Evolutionary conservation across 495 filamentous ascomycete species (phyloP), one percentile per base, ranked within the genome.

Genomic region (Talaromyces ruber): DNA sequence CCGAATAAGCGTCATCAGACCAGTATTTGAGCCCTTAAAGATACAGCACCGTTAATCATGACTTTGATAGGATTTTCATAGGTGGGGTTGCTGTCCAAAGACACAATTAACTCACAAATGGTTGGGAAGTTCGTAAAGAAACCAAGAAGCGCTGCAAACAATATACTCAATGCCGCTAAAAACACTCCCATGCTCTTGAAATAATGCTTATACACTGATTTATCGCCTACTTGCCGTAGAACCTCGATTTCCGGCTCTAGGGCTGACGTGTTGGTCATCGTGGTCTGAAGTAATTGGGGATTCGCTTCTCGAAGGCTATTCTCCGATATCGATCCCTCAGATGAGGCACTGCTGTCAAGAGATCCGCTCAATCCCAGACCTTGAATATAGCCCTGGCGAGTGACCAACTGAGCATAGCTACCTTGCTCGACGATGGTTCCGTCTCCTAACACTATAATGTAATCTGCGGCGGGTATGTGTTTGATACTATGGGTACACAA

Each of bases 381-480:
- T 18, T 60, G 64, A 25, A 75, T 57, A 61, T 75, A 76, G n/a
- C 68, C 70, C 25, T 67, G 61, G 37, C 64, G 61, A 14, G 61
- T 21, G n/a, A 70, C 58, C 34, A 80, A 68, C 25, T 71, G 51
- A 0, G 70, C 43, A 61, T 75, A 82, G 18, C 43, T 74, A 4
- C 80, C 79, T 64, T 79, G 73, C 62, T 82, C 75, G 9, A 70
- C 39, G 22, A 81, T 68, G 6, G 56, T 68, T 1, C 79, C 78
- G 47, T 75, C 67, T 43, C 66, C 70, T 0, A 84, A 66, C 2
- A 68, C 75, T 29, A 83, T 70, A 54, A 82, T 75, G 53, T 82
- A 66, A 62, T 81, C 74, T 7, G 78, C 78, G 1, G 66, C 59
- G 1, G 75, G 77, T 6, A 81, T 68, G 61, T 72, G 47, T 54